A percentile compares a stretch with the other conserved stretches of the same genome.
Conservation (phyloP, 179 eudicot genomes). For the Beta macrorhiza region DNA sequence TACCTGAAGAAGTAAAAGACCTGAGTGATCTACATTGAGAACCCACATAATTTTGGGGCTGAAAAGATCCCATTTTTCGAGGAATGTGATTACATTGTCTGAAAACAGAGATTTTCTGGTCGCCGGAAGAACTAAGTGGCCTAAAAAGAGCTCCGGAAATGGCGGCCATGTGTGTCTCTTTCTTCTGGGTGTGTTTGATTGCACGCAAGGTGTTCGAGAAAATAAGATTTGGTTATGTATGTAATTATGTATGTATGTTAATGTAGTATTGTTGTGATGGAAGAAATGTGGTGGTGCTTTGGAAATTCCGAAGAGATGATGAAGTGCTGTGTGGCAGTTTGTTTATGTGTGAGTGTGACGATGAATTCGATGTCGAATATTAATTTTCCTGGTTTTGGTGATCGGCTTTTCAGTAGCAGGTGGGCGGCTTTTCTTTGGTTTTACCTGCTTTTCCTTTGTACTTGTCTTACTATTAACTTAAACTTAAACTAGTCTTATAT, state of each 20-base stretch:
- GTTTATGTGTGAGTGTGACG: not conserved
- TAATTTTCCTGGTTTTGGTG: conserved; percentile 18
- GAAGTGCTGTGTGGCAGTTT: too few species aligned
- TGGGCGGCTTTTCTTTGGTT: not conserved
- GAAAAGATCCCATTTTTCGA: conserved; percentile 28
- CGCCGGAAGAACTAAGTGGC: not conserved
- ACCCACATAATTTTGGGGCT: conserved; percentile 1
- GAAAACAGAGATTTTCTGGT: conserved; percentile 8
- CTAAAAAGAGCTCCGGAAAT: conserved; percentile 30
- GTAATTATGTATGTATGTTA: too few species aligned
- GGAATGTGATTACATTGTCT: conserved; percentile 17
- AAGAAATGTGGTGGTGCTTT: conserved; percentile 6
- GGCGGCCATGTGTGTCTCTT: conserved; percentile 24
- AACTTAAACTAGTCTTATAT: too few species aligned
- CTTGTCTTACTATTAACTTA: not conserved
- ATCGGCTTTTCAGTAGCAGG: not conserved
- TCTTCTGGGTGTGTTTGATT: not conserved
- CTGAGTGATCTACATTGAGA: conserved; percentile 19
- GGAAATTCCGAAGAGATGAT: conserved; percentile 27
- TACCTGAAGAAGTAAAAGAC: conserved; percentile 30
- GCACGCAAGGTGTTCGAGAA: conserved; percentile 18
- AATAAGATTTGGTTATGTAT: not conserved
- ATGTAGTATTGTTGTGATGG: too few species aligned
- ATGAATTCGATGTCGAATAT: conserved; percentile 17
- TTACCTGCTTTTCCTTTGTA: not conserved